Percentiles rank a stretch among this genome's conserved stretches.
Evolutionary conservation across 305 asterid species (phyloP).

Genomic region (Caryopteris hybrid): DNA sequence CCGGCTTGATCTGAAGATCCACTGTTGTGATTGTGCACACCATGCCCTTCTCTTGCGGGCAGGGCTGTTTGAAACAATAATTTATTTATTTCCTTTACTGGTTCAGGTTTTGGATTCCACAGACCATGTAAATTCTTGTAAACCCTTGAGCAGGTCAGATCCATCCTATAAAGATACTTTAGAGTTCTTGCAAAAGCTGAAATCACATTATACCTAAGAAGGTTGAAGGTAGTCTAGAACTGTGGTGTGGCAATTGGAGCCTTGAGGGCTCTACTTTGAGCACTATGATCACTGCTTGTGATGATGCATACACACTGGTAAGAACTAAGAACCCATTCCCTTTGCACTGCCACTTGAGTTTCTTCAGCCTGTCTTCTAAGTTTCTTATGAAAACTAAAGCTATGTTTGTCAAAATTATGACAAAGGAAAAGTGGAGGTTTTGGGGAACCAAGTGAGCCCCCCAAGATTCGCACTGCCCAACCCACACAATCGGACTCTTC

Average conservation of each 20-base stretch:
- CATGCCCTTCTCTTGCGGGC: background rate
- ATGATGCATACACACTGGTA: background rate
- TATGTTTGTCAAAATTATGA: slow-evolving; percentile 19
- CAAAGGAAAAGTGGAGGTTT: too few species aligned
- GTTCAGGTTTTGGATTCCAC: slow-evolving; percentile 92
- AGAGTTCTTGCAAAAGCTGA: slow-evolving; percentile 73
- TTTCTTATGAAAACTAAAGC: slow-evolving; percentile 19
- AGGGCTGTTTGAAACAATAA: background rate
- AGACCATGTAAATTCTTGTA: slow-evolving; percentile 96
- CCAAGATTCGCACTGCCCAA: too few species aligned
- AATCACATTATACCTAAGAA: slow-evolving; percentile 40
- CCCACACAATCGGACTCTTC: too few species aligned
- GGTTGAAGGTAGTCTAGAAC: background rate
- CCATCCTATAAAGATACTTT: slow-evolving; percentile 89
- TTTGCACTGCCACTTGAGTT: background rate
- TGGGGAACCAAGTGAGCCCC: too few species aligned
- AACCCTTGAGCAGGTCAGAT: slow-evolving; percentile 77
- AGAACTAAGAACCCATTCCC: background rate
- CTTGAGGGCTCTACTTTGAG: background rate
- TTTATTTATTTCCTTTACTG: background rate
- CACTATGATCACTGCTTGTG: background rate
- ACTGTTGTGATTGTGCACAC: background rate
- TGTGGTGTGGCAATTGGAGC: background rate
- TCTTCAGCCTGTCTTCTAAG: background rate
- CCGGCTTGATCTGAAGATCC: background rate